Base-by-base conservation (phyloP, 2,329 filamentous ascomycete genomes). In the Ascochyta fabae region DNA sequence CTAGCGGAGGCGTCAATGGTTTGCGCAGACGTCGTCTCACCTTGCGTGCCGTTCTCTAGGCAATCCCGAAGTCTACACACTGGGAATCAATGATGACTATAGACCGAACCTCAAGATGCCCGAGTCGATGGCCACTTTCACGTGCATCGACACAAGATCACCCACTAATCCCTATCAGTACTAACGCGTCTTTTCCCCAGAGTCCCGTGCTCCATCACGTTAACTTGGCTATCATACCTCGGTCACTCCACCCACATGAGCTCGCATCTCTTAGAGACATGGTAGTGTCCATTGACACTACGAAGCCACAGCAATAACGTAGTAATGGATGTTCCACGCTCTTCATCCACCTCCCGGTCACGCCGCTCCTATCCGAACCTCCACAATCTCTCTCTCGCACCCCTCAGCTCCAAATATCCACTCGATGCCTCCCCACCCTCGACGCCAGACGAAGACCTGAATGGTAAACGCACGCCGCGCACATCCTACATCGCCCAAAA, bases 321-420 rank as follows among this genome's bases (percentile, higher is more conserved):
- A 43, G 58, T 36, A 19, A 73, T 69, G 62, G 70, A 72, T 22
- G 27, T 61, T 34, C 50, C 68, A 29, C 62, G 60, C 31, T 52
- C 62, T 22, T 59, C 61, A 38, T 69, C 71, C 1, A 59, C 61
- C 2, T 67, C 66, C 13, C 56, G 63, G 34, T 71, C 70, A 26
- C 80, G 81, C 44, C 84, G 85, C 53, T 86, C 84, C 45, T 83
- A 84, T 64, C 83, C 83, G 44, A 85, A 85, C 58, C 79, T 88
- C 48, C 76, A 83, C 63, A 81, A 85, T 65, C 79, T 87, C 58
- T 86, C 85, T 39, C 79, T 87, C n/a, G 83, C 84, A 64, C 85
- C 85, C 35, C 78, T 88, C 52, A 83, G 81, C 50, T 78, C 80
- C 45, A 79, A 78, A 69, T 84, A 83, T 64, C 81, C 80, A 19